A percentile compares a stretch with the other conserved stretches of the same genome.
These are phyloP conservation scores for Aspergillus aculeatus DNA, from an alignment of 2,329 filamentous ascomycete genomes.

Conservation along the genomic window DNA sequence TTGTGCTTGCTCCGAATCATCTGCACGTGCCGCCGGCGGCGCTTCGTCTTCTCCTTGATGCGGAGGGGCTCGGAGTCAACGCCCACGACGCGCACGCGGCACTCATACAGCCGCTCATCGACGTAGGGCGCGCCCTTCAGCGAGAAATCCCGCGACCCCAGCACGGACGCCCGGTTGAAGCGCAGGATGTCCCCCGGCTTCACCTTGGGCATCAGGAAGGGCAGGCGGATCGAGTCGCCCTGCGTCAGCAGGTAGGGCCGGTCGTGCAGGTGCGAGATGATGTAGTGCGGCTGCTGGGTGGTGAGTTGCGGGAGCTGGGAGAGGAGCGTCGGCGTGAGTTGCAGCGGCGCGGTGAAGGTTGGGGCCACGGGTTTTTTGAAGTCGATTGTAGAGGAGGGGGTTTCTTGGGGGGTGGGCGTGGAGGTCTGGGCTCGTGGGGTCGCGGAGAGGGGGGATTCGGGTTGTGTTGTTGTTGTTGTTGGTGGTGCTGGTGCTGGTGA, in stretches of 20 bases:
- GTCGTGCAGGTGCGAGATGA: slow-evolving; percentile 49
- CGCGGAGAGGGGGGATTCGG: slow-evolving; percentile 31
- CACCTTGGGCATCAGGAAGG: slow-evolving; percentile 75
- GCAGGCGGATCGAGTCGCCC: slow-evolving; percentile 73
- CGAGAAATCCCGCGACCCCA: slow-evolving; percentile 89
- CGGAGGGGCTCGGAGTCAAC: slow-evolving; percentile 78
- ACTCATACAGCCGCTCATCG: slow-evolving; percentile 80
- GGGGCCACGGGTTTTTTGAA: slow-evolving; percentile 40
- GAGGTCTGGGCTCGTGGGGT: slow-evolving; percentile 28
- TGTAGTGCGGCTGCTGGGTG: slow-evolving; percentile 48
- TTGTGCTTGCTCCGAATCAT: slow-evolving; percentile 84
- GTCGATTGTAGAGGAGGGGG: slow-evolving; percentile 21
- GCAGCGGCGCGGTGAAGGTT: slow-evolving; percentile 38
- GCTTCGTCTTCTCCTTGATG: slow-evolving; percentile 77
- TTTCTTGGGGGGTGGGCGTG: slow-evolving; percentile 8
- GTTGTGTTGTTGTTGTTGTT: slow-evolving; percentile 24
- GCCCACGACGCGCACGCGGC: slow-evolving; percentile 79
- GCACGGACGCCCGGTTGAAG: slow-evolving; percentile 75
- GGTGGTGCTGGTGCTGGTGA: slow-evolving; percentile 25
- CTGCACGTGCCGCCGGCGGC: slow-evolving; percentile 66
- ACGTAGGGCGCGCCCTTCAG: slow-evolving; percentile 78
- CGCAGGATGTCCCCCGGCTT: slow-evolving; percentile 80
- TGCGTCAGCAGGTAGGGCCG: slow-evolving; percentile 53
- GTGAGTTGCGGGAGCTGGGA: slow-evolving; percentile 45
- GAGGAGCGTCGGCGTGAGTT: slow-evolving; percentile 44